These are phyloP conservation scores for Eucalyptus decipiens DNA, from an alignment of 345 rosid genomes.

Conservation along the genomic window DNA sequence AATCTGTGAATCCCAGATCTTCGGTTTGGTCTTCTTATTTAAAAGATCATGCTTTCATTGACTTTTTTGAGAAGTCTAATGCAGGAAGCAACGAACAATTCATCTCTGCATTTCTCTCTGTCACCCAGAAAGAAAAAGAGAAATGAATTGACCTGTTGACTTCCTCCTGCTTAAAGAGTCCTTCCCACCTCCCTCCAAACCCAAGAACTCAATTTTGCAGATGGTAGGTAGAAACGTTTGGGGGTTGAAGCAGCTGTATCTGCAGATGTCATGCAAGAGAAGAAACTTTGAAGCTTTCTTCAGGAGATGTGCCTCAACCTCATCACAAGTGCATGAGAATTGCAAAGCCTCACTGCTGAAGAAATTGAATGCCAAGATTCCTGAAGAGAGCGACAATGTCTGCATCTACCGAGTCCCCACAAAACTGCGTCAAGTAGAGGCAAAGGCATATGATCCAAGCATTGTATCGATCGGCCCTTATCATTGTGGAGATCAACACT, in stretches of 20 bases:
- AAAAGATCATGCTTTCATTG: background rate
- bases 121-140: background rate
- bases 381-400: background rate
- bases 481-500: background rate
- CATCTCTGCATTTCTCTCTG: background rate
- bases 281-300: background rate
- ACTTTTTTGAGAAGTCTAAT: background rate
- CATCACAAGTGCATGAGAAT: background rate
- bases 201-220: background rate
- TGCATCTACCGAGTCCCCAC: slow-evolving; percentile 13
- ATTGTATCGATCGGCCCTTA: slow-evolving; percentile 17
- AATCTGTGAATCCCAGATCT: background rate
- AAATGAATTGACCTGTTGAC: background rate
- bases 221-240: background rate
- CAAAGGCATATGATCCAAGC: slow-evolving; percentile 3
- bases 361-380: background rate
- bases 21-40: background rate
- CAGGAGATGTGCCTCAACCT: background rate
- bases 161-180: background rate
- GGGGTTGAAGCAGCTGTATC: background rate
- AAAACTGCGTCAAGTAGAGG: background rate
- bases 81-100: background rate
- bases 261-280: background rate
- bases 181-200: background rate
- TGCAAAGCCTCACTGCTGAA: background rate